Evolutionary conservation across 2,329 filamentous ascomycete genomes (phyloP).

Genomic region (Stagonosporopsis chrysanthemi): DNA sequence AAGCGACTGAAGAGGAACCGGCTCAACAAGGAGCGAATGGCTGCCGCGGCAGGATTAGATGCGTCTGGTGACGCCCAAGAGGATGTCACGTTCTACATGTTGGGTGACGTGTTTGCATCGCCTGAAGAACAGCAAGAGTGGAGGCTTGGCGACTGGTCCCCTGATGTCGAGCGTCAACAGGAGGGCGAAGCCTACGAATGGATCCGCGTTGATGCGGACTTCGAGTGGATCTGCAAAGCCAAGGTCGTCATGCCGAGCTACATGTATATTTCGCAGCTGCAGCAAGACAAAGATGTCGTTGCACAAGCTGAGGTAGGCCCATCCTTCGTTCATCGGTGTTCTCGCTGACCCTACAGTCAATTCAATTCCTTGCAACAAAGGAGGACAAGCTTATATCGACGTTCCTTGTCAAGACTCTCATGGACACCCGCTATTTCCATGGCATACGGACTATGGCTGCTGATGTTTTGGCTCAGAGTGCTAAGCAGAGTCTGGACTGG

Average conservation of each 20-base stretch:
- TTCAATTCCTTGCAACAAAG: slow-evolving; percentile 75
- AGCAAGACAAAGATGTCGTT: slow-evolving; percentile 95
- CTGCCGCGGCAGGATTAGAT: slow-evolving; percentile 69
- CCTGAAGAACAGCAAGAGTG: slow-evolving; percentile 84
- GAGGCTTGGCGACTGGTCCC: slow-evolving; percentile 87
- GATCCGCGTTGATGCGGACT: slow-evolving; percentile 97
- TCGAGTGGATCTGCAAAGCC: slow-evolving; percentile 94
- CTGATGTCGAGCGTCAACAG: slow-evolving; percentile 89
- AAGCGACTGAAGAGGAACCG: slow-evolving; percentile 92
- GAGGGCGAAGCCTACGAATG: slow-evolving; percentile 97
- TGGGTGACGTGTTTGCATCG: slow-evolving; percentile 87
- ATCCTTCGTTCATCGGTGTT: slow-evolving; percentile 21
- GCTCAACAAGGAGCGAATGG: slow-evolving; percentile 78
- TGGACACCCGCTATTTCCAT: slow-evolving; percentile 92
- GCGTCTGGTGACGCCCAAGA: slow-evolving; percentile 70
- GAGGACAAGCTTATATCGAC: slow-evolving; percentile 81
- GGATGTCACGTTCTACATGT: slow-evolving; percentile 85
- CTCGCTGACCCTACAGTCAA: slow-evolving; percentile 55
- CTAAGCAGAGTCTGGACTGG: slow-evolving; percentile 65
- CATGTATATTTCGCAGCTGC: slow-evolving; percentile 97
- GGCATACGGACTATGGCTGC: slow-evolving; percentile 89
- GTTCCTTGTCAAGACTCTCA: slow-evolving; percentile 85
- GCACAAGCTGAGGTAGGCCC: slow-evolving; percentile 66
- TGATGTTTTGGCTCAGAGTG: slow-evolving; percentile 77
- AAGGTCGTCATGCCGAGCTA: slow-evolving; percentile 83